A percentile compares a stretch with the other conserved stretches of the same genome.
Conservation (phyloP, 1,139 yeast species). For the Williopsis jadinii region DNA sequence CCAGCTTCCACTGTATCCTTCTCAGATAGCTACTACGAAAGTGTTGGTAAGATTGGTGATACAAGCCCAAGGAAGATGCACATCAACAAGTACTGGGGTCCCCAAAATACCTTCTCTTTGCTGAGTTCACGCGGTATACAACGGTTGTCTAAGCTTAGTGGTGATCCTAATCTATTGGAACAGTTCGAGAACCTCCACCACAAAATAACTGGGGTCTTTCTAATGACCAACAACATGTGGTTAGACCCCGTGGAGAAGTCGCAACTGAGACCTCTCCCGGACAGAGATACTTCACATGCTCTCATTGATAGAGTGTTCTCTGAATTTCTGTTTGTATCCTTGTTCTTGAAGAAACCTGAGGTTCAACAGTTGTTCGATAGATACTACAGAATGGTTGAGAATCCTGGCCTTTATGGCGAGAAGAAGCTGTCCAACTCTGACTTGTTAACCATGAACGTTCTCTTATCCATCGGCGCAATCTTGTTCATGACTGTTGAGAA, state of each 20-base stretch:
- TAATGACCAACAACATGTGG: constrained; percentile 24
- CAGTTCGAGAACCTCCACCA: constrained; percentile 20
- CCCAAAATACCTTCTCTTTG: constrained; percentile 30
- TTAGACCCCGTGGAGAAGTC: constrained; percentile 26
- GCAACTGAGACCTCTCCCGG: constrained; percentile 24
- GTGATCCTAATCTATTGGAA: constrained; percentile 20
- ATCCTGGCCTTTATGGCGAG: background rate
- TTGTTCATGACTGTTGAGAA: constrained; percentile 5
- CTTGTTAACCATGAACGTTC: constrained; percentile 9
- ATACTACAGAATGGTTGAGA: constrained; percentile 8
- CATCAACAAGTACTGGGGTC: constrained; percentile 14
- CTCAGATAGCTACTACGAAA: too few relatives aligned
- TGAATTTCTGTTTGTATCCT: constrained; percentile 10
- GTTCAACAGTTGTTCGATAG: constrained; percentile 9
- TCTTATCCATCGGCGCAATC: constrained; percentile 13
- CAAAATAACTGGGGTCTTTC: constrained; percentile 18
- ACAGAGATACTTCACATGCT: constrained; percentile 15
- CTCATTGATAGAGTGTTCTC: constrained; percentile 18
- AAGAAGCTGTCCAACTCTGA: constrained; percentile 17
- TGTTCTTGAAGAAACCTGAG: constrained; percentile 7
- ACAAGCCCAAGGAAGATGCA: background rate
- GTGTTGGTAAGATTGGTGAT: too few relatives aligned
- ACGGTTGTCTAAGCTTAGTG: constrained; percentile 32
- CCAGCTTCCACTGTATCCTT: too few relatives aligned
- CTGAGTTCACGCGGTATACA: constrained; percentile 33